A percentile compares a stretch with the other conserved stretches of the same genome.
phyloP scores from a whole-genome alignment of 129 eudicot genomes.

The Smallanthus sonchifolius region DNA sequence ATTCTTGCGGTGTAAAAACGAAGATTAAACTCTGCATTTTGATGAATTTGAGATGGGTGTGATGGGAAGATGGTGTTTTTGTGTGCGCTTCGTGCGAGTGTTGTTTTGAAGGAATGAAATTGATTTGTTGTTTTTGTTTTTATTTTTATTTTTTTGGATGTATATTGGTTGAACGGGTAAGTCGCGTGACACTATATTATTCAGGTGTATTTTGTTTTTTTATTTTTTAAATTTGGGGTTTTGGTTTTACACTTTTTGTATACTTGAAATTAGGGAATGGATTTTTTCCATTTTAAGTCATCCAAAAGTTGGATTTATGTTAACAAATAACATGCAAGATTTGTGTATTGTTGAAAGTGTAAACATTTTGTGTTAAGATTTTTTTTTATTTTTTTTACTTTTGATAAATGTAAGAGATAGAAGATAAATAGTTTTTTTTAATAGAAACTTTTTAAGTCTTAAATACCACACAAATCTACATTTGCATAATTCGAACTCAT shows the following conservation, averaged over 20 bases:
- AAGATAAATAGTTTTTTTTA: too few species aligned
- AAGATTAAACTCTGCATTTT: slow-evolving; percentile 14
- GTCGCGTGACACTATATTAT: slow-evolving; percentile 8
- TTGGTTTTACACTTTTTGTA: slow-evolving; percentile 5
- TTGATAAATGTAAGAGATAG: too few species aligned
- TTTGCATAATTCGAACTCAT: too few species aligned
- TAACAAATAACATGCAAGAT: not conserved
- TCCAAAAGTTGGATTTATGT: not conserved
- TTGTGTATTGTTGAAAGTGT: not conserved
- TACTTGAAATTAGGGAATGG: not conserved
- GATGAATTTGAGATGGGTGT: slow-evolving; percentile 14
- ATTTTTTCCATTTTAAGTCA: not conserved
- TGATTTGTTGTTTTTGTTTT: slow-evolving; percentile 2
- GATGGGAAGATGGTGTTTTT: slow-evolving; percentile 19
- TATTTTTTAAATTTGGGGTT: not conserved
- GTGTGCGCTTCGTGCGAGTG: not conserved
- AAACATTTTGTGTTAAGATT: not conserved
- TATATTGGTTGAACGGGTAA: slow-evolving; percentile 18
- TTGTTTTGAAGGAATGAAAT: slow-evolving; percentile 7
- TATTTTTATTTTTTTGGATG: not conserved
- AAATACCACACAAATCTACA: too few species aligned
- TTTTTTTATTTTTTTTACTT: too few species aligned
- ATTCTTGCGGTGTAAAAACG: slow-evolving; percentile 12
- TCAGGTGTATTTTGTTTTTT: not conserved
- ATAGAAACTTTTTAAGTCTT: too few species aligned